Conservation (phyloP, 2,329 filamentous ascomycete species). For the Dendrostoma leiphaemia region DNA sequence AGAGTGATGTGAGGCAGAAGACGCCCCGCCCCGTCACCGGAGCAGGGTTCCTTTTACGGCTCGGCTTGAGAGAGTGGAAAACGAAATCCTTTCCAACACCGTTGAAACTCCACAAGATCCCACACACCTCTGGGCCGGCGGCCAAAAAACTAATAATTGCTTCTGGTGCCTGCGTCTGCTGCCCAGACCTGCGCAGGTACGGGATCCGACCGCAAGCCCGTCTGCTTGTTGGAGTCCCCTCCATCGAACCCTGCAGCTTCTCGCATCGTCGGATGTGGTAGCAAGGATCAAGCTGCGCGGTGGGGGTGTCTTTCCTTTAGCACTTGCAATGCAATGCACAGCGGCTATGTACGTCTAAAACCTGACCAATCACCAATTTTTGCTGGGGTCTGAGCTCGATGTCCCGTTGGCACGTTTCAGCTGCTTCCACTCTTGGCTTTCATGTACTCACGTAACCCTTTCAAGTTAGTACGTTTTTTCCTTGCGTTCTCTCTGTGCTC, state of each 20-base stretch:
- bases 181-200: slow-evolving; percentile 11
- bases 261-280: slow-evolving; percentile 11
- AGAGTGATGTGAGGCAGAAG: slow-evolving; percentile 8
- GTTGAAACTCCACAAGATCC: neutral
- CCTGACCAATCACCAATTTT: slow-evolving; percentile 25
- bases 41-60: neutral
- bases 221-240: slow-evolving; percentile 4
- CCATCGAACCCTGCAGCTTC: slow-evolving; percentile 17
- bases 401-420: slow-evolving; percentile 26
- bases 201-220: slow-evolving; percentile 5
- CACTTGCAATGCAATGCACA: slow-evolving; percentile 29
- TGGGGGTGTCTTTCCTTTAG: slow-evolving; percentile 15
- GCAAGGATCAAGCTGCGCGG: slow-evolving; percentile 13
- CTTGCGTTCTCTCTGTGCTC: neutral
- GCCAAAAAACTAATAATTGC: neutral
- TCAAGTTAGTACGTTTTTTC: neutral
- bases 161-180: slow-evolving; percentile 7
- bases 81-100: neutral
- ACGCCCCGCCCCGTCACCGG: slow-evolving; percentile 1
- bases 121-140: neutral
- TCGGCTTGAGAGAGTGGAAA: neutral
- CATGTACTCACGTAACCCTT: no score
- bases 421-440: slow-evolving; percentile 19
- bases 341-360: slow-evolving; percentile 32
- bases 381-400: neutral